Conservation (phyloP, 129 eudicot genomes). For the Artemisia tridentata region DNA sequence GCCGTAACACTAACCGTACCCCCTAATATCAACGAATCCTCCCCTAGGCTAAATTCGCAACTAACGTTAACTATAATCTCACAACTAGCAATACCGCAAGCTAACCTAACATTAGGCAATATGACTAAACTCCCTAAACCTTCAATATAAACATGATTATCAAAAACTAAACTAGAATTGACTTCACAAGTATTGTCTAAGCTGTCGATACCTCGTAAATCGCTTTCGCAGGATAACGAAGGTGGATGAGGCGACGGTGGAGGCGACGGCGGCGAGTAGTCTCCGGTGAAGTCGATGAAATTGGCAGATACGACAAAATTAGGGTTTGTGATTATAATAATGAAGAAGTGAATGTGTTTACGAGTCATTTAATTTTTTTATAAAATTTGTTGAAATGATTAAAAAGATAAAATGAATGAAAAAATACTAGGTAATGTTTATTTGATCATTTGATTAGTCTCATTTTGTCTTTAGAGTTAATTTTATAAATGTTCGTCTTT, state of each 20-base stretch:
- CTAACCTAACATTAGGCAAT: conserved; percentile 47
- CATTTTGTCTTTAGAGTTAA: too few relatives aligned
- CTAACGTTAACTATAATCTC: conserved; percentile 49
- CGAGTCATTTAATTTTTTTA: too few relatives aligned
- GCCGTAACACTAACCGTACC: conserved; percentile 52
- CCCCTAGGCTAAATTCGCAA: conserved; percentile 55
- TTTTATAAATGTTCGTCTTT: too few relatives aligned
- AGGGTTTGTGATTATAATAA: too few relatives aligned
- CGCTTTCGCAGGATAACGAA: conserved; percentile 56
- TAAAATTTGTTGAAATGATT: too few relatives aligned
- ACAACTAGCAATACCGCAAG: conserved; percentile 58
- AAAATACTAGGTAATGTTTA: too few relatives aligned
- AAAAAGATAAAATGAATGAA: too few relatives aligned
- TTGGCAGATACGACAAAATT: too few relatives aligned
- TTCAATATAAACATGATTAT: conserved; percentile 43
- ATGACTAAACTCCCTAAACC: conserved; percentile 58
- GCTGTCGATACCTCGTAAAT: conserved; percentile 63
- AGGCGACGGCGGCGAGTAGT: conserved; percentile 79
- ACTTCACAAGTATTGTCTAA: conserved; percentile 66
- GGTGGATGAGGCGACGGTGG: conserved; percentile 73
- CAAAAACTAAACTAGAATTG: conserved; percentile 52
- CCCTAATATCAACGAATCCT: conserved; percentile 38
- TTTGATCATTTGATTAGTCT: too few relatives aligned
- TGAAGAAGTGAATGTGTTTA: too few relatives aligned
- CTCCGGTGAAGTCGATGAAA: conserved; percentile 30